These are phyloP conservation scores for Kuraishia ogatae DNA, from an alignment of 805 yeast species.

Conservation along the genomic window DNA sequence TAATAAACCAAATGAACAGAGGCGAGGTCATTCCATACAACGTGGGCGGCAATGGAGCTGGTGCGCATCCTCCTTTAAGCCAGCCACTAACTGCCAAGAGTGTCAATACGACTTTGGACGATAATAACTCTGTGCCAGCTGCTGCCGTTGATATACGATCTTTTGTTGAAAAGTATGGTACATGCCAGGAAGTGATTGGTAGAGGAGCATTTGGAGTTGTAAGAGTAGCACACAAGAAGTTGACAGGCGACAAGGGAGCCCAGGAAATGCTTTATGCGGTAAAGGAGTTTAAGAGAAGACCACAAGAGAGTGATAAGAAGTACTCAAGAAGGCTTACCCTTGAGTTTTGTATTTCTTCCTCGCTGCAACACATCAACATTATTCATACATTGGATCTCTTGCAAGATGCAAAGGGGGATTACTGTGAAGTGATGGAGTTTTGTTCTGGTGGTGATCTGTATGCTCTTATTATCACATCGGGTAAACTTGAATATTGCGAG, in stretches of 20 bases:
- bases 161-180: constrained; percentile 84
- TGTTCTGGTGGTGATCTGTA: constrained; percentile 79
- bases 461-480: constrained; percentile 63
- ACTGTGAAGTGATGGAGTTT: constrained; percentile 80
- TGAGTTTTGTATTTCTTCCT: constrained; percentile 77
- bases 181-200: constrained; percentile 92
- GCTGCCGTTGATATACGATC: constrained; percentile 26
- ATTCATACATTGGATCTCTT: constrained; percentile 69
- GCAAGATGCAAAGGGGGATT: constrained; percentile 76
- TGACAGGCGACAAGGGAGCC: constrained; percentile 20
- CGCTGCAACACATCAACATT: constrained; percentile 70
- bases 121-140: neutral
- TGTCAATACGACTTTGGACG: neutral
- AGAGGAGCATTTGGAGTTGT: constrained; percentile 94
- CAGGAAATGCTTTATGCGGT: constrained; percentile 62
- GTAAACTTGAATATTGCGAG: constrained; percentile 73
- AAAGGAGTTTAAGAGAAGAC: constrained; percentile 68
- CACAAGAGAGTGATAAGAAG: constrained; percentile 53
- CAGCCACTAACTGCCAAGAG: constrained; percentile 15
- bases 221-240: constrained; percentile 71
- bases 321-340: constrained; percentile 69
- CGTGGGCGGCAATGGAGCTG: constrained; percentile 1
- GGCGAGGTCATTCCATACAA: constrained; percentile 23
- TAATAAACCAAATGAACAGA: constrained; percentile 46
- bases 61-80: constrained; percentile 6